Evolutionary conservation across 1,139 yeast genomes (phyloP), one percentile per base, ranked within the genome.

Genomic region (Blastobotrys aristatus): DNA sequence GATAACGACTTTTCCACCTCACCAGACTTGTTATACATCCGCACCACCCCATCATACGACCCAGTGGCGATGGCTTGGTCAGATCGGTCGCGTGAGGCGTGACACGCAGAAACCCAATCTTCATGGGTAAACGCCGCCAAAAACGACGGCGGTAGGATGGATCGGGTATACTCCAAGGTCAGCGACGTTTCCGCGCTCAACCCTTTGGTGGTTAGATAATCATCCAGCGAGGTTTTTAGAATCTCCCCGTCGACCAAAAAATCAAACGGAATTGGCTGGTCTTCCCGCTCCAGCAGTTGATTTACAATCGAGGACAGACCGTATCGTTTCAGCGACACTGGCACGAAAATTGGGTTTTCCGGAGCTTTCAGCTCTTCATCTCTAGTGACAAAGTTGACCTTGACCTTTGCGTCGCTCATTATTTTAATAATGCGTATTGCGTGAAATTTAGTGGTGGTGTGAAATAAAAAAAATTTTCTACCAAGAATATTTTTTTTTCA

Each of bases 291-390:
- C 41, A 92, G 72, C 50, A 92, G 74, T 69, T 90, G 97, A 69
- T 92, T 94, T 32, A 92, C 96, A 63, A 92, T 82, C 68, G 92
- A 97, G 1, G 96, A 88, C 43, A 92, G 76, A 46, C 99, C 98
- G 64, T 80, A 90, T 65, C 97, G 77, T 59, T 86, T 89, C 59
- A 92, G 75, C 2, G 84, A 70, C 27, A 84, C 85, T 17, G 98
- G 98, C 14, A 89, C 97, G 62, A 76, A 86, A 17, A 60, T 48
- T 8, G 96, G 95, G 37, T 84, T 79, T 48, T 88, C 95, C n/a
- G 85, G 77, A 3, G 88, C 87, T 18, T 77, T 64, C 54, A 84
- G 82, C 56, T 87, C 95, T 54, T 79, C 82, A 60, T 90, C 97
- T 57, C 92, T 79, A 40, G 97, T 90, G 70, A 84, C 80, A 69